Evolutionary conservation across 1,139 yeast genomes (phyloP).

Genomic region (Ogataea hybrid): DNA sequence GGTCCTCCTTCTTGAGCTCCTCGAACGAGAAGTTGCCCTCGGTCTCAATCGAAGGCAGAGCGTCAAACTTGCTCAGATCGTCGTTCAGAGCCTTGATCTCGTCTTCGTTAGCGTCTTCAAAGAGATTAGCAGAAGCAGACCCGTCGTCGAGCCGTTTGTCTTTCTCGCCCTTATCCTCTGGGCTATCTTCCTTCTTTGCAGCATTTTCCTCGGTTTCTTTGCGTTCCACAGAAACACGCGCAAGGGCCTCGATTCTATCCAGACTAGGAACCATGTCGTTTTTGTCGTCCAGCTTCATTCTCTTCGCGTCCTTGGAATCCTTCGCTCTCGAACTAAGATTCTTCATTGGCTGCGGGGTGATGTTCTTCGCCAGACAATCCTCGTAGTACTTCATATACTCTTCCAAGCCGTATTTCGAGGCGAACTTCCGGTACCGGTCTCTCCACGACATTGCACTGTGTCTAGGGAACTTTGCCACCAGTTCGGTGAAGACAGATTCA

Average conservation of each 20-base stretch:
- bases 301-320: slow-evolving; percentile 10
- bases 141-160: slow-evolving; percentile 9
- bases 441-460: slow-evolving; percentile 74
- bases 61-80: slow-evolving; percentile 17
- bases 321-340: slow-evolving; percentile 38
- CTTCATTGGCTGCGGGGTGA: slow-evolving; percentile 53
- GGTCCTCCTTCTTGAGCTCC: slow-evolving; percentile 26
- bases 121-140: slow-evolving; percentile 26
- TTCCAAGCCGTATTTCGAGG: slow-evolving; percentile 57
- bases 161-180: slow-evolving; percentile 8
- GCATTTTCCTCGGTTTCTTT: slow-evolving; percentile 19
- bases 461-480: slow-evolving; percentile 43
- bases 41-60: slow-evolving; percentile 14
- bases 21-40: slow-evolving; percentile 20
- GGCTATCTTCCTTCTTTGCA: slow-evolving; percentile 9
- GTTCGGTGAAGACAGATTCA: slow-evolving; percentile 44
- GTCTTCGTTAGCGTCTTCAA: slow-evolving; percentile 30
- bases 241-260: slow-evolving; percentile 23
- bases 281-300: slow-evolving; percentile 10
- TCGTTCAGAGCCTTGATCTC: slow-evolving; percentile 29
- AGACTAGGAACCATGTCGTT: slow-evolving; percentile 10
- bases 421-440: slow-evolving; percentile 71
- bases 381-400: slow-evolving; percentile 57
- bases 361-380: slow-evolving; percentile 36
- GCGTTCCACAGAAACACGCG: slow-evolving; percentile 24